Conservation (phyloP, 441 rosid genomes). For the Mallotus japonicus region DNA sequence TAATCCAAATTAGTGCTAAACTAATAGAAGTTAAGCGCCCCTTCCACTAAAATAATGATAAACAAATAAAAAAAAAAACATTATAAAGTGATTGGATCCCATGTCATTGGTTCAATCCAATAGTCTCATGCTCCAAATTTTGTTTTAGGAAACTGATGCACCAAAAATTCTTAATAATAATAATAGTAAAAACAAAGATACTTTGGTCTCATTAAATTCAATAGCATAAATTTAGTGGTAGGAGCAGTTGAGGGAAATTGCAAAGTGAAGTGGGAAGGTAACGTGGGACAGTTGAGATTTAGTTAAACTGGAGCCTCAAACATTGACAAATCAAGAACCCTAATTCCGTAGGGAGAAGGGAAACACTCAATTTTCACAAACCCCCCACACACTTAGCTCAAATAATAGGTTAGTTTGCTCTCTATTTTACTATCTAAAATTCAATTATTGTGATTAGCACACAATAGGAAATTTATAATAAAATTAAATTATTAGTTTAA, state of each 20-base stretch:
- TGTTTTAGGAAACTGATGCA: too few relatives aligned
- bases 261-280: constrained; percentile 21
- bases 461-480: too few relatives aligned
- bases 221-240: not conserved
- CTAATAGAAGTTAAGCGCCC: not conserved
- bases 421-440: too few relatives aligned
- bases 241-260: constrained; percentile 27
- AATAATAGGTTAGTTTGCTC: too few relatives aligned
- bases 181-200: too few relatives aligned
- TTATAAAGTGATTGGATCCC: constrained; percentile 3
- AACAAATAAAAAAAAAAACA: not conserved
- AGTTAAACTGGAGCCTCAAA: constrained; percentile 51
- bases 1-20: not conserved
- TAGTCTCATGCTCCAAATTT: constrained; percentile 9
- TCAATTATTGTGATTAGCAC: too few relatives aligned
- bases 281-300: constrained; percentile 56
- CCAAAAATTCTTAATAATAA: too few relatives aligned
- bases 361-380: constrained; percentile 16
- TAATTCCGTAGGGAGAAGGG: constrained; percentile 52
- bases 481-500: too few relatives aligned
- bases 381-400: too few relatives aligned
- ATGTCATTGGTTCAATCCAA: constrained; percentile 16
- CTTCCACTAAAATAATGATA: constrained; percentile 1
- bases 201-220: too few relatives aligned
- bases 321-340: constrained; percentile 46